Evolutionary conservation across 306 rosid species (phyloP), one percentile per base, ranked within the genome.

Genomic region (Castanopsis chinensis): DNA sequence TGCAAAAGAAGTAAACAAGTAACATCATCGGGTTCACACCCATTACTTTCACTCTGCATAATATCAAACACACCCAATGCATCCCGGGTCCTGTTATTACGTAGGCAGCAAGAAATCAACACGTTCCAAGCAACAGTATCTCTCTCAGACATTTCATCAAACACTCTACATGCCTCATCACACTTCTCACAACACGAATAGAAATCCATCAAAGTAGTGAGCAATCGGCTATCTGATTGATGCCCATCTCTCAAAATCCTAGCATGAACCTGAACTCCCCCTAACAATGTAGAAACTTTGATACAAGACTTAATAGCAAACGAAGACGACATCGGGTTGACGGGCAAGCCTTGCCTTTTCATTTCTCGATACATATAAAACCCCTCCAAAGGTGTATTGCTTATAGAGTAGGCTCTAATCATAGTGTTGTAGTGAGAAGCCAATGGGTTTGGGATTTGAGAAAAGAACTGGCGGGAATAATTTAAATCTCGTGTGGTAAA

Each of bases 41-140:
- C n/a, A 55, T 79, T 63, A 0, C 27, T 41, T 21, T 60, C 78
- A 73, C 81, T 78, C 87, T 75, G 97, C 97, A 94, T 94, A 28
- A 81, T 82, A 61, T 92, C 93, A 82, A 91, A 92, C 80, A 94
- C 73, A 51, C 84, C 80, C 83, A 94, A 75, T 53, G 94, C 97
- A 77, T 92, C 97, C 58, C 91, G 87, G 12, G 84, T 87, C 70
- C 93, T 89, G 41, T 86, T 87, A 85, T 92, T 92, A 9, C 89
- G 86, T 41, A 87, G 18, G 63, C 76, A 85, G 76, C 94, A 91
- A 63, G 98, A 92, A 74, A 91, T 85, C 88, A 94, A 78, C 27
- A 94, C 98, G 59, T 94, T 94, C 98, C 98, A 94, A 80, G 97
- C 88, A 59, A 94, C 89, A 15, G 89, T 85, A 71, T 92, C 97